These are phyloP conservation scores for Botrytis fabae DNA, from an alignment of 2,329 filamentous ascomycete genomes.

Conservation along the genomic window DNA sequence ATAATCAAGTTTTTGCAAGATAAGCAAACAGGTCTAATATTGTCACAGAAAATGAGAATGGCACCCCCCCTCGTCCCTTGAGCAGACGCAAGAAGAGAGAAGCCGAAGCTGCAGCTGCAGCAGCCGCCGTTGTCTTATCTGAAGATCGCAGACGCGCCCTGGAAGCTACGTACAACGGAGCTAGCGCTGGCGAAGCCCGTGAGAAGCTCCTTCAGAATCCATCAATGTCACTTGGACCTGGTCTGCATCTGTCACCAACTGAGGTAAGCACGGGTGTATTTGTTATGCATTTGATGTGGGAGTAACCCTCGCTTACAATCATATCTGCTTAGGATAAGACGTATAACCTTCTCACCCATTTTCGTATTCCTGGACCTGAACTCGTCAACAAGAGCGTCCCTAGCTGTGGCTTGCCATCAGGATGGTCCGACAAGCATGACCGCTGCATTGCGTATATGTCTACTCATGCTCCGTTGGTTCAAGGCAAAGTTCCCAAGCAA, in stretches of 20 bases:
- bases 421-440: conserved; percentile 23
- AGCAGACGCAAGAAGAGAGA: conserved; percentile 7
- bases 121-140: neutral
- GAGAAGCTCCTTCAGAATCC: conserved; percentile 16
- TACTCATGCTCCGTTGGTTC: conserved; percentile 19
- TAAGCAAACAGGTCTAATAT: neutral
- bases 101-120: neutral
- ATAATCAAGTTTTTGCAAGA: neutral
- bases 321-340: neutral
- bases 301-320: neutral
- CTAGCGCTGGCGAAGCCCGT: conserved; percentile 11
- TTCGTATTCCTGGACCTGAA: conserved; percentile 16
- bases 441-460: conserved; percentile 24
- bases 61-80: neutral
- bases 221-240: neutral
- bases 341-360: conserved; percentile 18
- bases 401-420: conserved; percentile 21
- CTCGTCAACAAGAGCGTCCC: conserved; percentile 22
- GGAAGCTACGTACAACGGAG: conserved; percentile 11
- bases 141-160: conserved; percentile 13
- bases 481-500: conserved; percentile 21
- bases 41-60: conserved; percentile 12
- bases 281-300: neutral
- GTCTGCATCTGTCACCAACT: neutral
- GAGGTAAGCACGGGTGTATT: neutral